These are phyloP conservation scores for Apiotrichum gracile DNA, from an alignment of 1,284 basidiomycete genomes.

Conservation along the genomic window DNA sequence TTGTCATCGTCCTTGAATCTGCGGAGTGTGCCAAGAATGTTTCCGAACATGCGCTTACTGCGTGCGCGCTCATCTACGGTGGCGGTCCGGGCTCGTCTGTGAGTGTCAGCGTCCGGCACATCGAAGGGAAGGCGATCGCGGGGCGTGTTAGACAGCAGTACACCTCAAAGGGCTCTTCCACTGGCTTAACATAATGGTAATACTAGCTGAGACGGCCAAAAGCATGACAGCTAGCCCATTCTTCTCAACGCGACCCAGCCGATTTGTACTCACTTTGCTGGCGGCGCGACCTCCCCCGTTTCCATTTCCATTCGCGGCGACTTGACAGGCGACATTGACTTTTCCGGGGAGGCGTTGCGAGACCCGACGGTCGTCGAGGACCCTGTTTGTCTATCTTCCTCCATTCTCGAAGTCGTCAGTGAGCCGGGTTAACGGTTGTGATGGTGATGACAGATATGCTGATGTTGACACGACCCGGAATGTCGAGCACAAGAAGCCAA, in stretches of 20 bases:
- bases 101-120: not conserved
- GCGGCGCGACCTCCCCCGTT: not conserved
- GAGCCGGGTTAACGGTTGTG: not conserved
- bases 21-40: constrained; percentile 44
- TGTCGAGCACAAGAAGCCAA: not conserved
- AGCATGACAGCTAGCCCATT: too few species aligned
- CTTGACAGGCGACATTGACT: not conserved
- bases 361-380: not conserved
- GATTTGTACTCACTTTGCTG: not conserved
- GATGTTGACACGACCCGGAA: not conserved
- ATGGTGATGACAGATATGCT: not conserved
- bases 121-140: not conserved
- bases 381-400: not conserved
- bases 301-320: not conserved
- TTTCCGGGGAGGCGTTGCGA: not conserved
- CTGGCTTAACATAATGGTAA: too few species aligned
- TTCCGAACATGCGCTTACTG: constrained; percentile 42
- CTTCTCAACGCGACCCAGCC: too few species aligned
- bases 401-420: not conserved
- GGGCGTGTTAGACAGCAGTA: not conserved
- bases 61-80: constrained; percentile 39
- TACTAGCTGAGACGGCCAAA: too few species aligned
- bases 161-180: too few species aligned
- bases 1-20: constrained; percentile 47
- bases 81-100: constrained; percentile 35